Evolutionary conservation across 192 early-diverging fungal species (phyloP).

Genomic region (Coemansia sp.): DNA sequence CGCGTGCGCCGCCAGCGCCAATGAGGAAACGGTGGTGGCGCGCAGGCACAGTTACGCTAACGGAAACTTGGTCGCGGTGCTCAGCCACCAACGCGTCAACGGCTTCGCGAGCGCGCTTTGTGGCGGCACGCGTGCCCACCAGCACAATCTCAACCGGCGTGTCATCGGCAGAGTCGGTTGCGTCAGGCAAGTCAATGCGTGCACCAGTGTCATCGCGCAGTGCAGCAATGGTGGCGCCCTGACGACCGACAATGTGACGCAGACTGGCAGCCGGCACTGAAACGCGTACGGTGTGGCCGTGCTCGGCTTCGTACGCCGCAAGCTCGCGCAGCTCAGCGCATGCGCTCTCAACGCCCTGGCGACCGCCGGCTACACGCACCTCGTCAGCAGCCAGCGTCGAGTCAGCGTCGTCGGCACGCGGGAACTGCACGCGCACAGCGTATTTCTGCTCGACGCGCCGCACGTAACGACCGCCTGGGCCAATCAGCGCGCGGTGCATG

Average conservation of each 20-base stretch:
- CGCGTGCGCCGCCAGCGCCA: slow-evolving; percentile 59
- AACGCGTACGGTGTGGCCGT: slow-evolving; percentile 65
- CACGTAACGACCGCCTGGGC: slow-evolving; percentile 66
- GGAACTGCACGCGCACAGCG: slow-evolving; percentile 69
- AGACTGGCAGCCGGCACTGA: slow-evolving; percentile 61
- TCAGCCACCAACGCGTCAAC: slow-evolving; percentile 62
- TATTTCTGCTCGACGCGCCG: slow-evolving; percentile 77
- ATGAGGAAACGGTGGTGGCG: slow-evolving; percentile 67
- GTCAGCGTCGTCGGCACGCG: slow-evolving; percentile 54
- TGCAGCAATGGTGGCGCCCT: slow-evolving; percentile 67
- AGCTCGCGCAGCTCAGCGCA: slow-evolving; percentile 80
- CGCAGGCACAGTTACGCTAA: slow-evolving; percentile 50
- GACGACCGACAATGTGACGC: slow-evolving; percentile 76
- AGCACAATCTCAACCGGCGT: slow-evolving; percentile 47
- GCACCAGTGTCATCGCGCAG: slow-evolving; percentile 70
- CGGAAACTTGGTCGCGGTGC: slow-evolving; percentile 57
- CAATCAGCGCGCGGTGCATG: slow-evolving; percentile 72
- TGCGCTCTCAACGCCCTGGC: slow-evolving; percentile 73
- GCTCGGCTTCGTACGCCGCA: slow-evolving; percentile 78
- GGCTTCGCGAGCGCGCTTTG: slow-evolving; percentile 55
- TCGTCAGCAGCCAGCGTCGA: slow-evolving; percentile 53
- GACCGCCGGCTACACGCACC: slow-evolving; percentile 81
- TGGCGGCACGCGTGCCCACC: slow-evolving; percentile 56
- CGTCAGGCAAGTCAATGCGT: slow-evolving; percentile 67
- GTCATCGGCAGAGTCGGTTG: neutral